Evolutionary conservation across 1,284 basidiomycete genomes (phyloP).

Genomic region (Rhodotorula sp.): DNA sequence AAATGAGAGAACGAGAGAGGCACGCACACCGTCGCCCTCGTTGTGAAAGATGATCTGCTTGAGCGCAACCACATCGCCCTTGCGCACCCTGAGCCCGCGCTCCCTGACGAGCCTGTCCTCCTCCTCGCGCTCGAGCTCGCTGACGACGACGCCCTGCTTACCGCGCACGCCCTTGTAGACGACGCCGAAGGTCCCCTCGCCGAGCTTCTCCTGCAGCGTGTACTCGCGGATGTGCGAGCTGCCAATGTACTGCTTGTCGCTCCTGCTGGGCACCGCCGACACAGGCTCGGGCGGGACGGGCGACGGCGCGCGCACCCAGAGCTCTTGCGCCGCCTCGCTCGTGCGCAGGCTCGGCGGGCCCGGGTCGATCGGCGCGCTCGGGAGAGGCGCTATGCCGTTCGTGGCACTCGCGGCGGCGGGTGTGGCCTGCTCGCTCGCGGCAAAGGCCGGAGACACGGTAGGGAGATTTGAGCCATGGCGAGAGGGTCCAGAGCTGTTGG

Average conservation of each 20-base stretch:
- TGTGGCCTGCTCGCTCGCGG: no score
- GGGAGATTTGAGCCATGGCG: no score
- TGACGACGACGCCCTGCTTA: neutral
- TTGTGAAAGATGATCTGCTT: slow-evolving; percentile 96
- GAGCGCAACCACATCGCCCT: slow-evolving; percentile 71
- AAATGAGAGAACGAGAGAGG: no score
- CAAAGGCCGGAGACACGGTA: no score
- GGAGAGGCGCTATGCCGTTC: neutral
- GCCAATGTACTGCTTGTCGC: slow-evolving; percentile 54
- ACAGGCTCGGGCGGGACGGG: neutral
- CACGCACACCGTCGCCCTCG: slow-evolving; percentile 83
- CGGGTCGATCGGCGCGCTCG: neutral
- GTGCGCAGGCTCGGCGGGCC: neutral
- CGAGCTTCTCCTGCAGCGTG: slow-evolving; percentile 77
- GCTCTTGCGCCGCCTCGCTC: neutral
- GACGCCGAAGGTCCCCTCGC: slow-evolving; percentile 88
- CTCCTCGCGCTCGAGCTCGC: slow-evolving; percentile 1
- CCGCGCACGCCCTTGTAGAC: slow-evolving; percentile 49
- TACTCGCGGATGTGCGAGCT: slow-evolving; percentile 78
- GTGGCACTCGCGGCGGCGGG: no score
- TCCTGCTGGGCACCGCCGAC: neutral
- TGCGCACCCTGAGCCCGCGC: slow-evolving; percentile 34
- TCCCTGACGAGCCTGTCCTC: slow-evolving; percentile 22
- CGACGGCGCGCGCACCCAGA: neutral
- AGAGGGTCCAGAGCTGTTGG: no score